phyloP scores from a whole-genome alignment of 2,329 filamentous ascomycete species.

The Berkeleyomyces rouxiae region DNA sequence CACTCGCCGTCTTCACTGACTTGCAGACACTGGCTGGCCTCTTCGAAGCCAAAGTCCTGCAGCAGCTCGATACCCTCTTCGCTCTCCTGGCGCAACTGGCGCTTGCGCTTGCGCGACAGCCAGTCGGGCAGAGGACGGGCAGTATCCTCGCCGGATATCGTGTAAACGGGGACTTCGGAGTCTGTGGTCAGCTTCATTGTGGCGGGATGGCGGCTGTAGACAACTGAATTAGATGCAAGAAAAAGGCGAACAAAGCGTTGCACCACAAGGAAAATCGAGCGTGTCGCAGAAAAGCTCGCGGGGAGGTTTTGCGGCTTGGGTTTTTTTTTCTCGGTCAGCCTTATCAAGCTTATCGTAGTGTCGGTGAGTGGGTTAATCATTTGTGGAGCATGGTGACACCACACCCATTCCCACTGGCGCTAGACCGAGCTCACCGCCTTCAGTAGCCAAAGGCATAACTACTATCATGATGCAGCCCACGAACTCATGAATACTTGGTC shows the following conservation, averaged over 20 bases:
- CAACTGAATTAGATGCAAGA: not conserved
- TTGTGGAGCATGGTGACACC: not conserved
- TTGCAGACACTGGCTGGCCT: constrained; percentile 77
- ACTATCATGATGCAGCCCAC: not conserved
- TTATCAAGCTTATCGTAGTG: constrained; percentile 7
- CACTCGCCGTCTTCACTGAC: constrained; percentile 92
- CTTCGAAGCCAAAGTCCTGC: constrained; percentile 95
- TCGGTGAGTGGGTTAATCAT: constrained; percentile 4
- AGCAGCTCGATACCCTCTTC: constrained; percentile 90
- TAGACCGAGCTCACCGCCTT: constrained; percentile 2
- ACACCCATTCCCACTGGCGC: no score
- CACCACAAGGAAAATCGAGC: not conserved
- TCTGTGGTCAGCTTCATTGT: constrained; percentile 69
- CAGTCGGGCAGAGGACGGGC: constrained; percentile 84
- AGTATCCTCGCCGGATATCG: constrained; percentile 79
- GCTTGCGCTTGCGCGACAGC: constrained; percentile 78
- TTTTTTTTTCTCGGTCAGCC: constrained; percentile 11
- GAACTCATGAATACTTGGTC: not conserved
- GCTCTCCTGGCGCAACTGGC: constrained; percentile 77
- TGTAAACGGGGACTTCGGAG: constrained; percentile 78
- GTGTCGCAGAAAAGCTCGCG: constrained; percentile 10
- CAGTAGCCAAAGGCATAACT: not conserved
- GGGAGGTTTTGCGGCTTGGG: constrained; percentile 5
- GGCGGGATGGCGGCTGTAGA: constrained; percentile 1
- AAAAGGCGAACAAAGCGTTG: not conserved